phyloP scores from a whole-genome alignment of 371 early-diverging fungal genomes.

The Mucor plumbeus region DNA sequence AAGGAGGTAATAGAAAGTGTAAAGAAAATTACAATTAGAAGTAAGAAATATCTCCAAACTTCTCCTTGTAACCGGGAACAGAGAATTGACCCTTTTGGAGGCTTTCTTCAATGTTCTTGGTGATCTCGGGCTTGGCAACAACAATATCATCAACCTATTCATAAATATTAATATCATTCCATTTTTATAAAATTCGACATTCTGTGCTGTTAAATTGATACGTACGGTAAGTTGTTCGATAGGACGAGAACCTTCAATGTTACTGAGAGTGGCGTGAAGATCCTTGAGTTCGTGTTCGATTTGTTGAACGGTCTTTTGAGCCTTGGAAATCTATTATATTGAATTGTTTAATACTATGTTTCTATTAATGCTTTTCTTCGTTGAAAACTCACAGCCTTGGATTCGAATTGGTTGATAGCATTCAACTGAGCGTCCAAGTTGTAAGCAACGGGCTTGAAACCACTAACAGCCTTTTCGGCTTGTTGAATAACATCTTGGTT shows the following conservation, averaged over 20 bases:
- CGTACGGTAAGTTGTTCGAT: constrained; percentile 93
- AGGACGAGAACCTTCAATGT: constrained; percentile 95
- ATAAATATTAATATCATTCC: constrained; percentile 2
- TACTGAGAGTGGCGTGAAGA: constrained; percentile 86
- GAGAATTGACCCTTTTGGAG: constrained; percentile 91
- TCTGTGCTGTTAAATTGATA: constrained; percentile 5
- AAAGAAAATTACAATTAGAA: constrained; percentile 56
- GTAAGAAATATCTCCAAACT: constrained; percentile 82
- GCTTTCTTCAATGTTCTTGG: constrained; percentile 87
- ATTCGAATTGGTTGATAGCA: constrained; percentile 86
- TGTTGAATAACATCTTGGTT: constrained; percentile 90
- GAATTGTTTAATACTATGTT: neutral
- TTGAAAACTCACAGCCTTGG: constrained; percentile 79
- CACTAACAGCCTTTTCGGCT: constrained; percentile 83
- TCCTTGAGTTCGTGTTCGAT: constrained; percentile 87
- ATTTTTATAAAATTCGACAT: constrained; percentile 3
- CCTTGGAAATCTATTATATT: constrained; percentile 75
- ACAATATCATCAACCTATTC: constrained; percentile 90
- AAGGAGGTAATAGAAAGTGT: constrained; percentile 2
- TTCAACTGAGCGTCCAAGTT: constrained; percentile 87
- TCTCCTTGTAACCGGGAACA: constrained; percentile 93
- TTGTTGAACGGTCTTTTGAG: constrained; percentile 84
- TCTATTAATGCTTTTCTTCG: too few relatives aligned
- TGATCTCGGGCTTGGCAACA: constrained; percentile 91
- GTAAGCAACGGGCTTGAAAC: constrained; percentile 84